phyloP scores from a whole-genome alignment of 768 basidiomycete species.

The Podaxis sp. region DNA sequence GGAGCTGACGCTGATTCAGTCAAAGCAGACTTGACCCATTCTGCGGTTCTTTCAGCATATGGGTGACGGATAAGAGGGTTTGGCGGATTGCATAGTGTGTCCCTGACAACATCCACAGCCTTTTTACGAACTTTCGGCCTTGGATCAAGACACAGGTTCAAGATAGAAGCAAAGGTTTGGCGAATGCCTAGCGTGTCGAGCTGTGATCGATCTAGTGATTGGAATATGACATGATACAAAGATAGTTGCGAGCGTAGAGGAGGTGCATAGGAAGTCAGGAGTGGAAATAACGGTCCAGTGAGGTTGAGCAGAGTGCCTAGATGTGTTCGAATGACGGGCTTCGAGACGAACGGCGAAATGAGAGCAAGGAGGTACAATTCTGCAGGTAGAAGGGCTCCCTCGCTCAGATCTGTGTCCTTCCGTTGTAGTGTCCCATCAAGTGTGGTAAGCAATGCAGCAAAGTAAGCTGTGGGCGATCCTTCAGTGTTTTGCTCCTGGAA shows the following conservation, averaged over 20 bases:
- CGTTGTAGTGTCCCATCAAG: constrained; percentile 76
- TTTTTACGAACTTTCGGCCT: constrained; percentile 93
- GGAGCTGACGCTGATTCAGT: constrained; percentile 63
- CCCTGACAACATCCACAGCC: constrained; percentile 82
- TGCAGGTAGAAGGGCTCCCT: constrained; percentile 80
- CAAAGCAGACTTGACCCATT: constrained; percentile 73
- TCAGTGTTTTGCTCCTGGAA: constrained; percentile 69
- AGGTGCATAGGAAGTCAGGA: constrained; percentile 64
- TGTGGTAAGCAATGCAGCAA: constrained; percentile 86
- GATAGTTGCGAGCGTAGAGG: constrained; percentile 85
- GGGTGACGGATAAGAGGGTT: constrained; percentile 80
- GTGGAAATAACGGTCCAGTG: constrained; percentile 77
- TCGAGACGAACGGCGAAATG: constrained; percentile 73
- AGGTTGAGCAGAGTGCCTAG: constrained; percentile 68
- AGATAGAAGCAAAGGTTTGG: constrained; percentile 81
- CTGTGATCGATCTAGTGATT: constrained; percentile 68
- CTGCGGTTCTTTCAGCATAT: constrained; percentile 77
- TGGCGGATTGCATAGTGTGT: constrained; percentile 75
- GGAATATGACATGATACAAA: constrained; percentile 68
- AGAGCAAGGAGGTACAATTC: constrained; percentile 83
- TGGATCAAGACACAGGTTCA: constrained; percentile 82
- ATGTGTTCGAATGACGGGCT: constrained; percentile 79
- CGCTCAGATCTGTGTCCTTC: constrained; percentile 46
- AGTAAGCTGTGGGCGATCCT: constrained; percentile 85
- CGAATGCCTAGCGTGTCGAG: constrained; percentile 68